phyloP scores from a whole-genome alignment of 306 rosid species.

The Carpinus fangiana region DNA sequence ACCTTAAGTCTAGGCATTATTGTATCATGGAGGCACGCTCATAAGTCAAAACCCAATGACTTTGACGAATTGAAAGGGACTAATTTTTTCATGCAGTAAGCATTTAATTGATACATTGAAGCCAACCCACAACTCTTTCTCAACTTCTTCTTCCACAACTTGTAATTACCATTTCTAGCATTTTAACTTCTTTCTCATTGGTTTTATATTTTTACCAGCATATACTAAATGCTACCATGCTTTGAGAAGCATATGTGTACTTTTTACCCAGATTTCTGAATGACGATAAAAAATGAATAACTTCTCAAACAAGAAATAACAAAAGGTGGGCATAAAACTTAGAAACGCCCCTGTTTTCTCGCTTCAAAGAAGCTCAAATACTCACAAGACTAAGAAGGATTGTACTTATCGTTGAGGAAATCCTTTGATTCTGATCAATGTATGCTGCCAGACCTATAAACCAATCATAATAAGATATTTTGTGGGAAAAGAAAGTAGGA shows the following conservation, averaged over 20 bases:
- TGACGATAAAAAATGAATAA: neutral
- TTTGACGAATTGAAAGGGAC: neutral
- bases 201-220: neutral
- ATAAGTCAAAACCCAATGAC: neutral
- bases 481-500: neutral
- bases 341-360: neutral
- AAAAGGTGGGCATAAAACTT: neutral
- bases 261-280: neutral
- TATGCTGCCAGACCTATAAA: slow-evolving; percentile 5
- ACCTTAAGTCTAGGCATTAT: neutral
- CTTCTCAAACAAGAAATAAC: neutral
- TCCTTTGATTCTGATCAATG: slow-evolving; percentile 2
- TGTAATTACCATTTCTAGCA: neutral
- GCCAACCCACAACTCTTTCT: neutral
- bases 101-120: neutral
- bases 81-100: neutral
- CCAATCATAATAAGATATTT: slow-evolving; percentile 1
- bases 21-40: neutral
- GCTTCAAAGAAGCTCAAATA: neutral
- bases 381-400: slow-evolving; percentile 9
- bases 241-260: neutral
- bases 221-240: neutral
- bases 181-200: neutral
- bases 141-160: neutral
- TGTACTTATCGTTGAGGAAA: neutral